A percentile compares a stretch with the other conserved stretches of the same genome.
These are phyloP conservation scores for Ascochyta koolunga DNA, from an alignment of 2,329 filamentous ascomycete genomes.

Conservation along the genomic window DNA sequence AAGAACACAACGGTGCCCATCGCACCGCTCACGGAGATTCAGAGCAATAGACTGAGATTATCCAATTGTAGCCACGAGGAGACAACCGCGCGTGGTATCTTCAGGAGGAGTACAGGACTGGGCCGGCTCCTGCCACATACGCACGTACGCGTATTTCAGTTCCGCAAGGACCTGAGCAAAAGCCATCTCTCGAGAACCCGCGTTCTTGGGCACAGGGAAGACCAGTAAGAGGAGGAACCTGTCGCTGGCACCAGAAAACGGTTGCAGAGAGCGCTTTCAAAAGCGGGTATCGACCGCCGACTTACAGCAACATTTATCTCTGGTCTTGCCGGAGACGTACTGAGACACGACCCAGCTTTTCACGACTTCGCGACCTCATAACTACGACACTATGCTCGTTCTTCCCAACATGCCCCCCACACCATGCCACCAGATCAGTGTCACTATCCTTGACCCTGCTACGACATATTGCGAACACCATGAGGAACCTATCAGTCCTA, in stretches of 20 bases:
- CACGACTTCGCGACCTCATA: background rate
- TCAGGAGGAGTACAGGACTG: background rate
- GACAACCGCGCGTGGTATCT: background rate
- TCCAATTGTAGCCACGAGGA: background rate
- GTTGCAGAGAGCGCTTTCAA: background rate
- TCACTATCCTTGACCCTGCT: background rate
- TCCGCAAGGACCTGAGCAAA: background rate
- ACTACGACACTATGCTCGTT: constrained; percentile 7
- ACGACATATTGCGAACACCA: background rate
- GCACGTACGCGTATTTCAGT: background rate
- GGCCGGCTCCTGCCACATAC: background rate
- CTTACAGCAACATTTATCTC: background rate
- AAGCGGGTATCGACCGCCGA: background rate
- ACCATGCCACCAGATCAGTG: background rate
- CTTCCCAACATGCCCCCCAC: constrained; percentile 11
- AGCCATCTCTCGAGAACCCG: background rate
- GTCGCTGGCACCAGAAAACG: background rate
- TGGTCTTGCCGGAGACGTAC: background rate
- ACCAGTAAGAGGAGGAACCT: background rate
- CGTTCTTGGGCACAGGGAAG: background rate
- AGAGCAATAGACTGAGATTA: background rate
- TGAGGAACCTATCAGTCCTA: background rate
- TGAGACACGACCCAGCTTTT: background rate
- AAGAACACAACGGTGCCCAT: background rate
- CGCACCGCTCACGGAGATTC: background rate